These are phyloP conservation scores for Cytospora piceicola DNA, from an alignment of 2,329 filamentous ascomycete species.

Conservation along the genomic window DNA sequence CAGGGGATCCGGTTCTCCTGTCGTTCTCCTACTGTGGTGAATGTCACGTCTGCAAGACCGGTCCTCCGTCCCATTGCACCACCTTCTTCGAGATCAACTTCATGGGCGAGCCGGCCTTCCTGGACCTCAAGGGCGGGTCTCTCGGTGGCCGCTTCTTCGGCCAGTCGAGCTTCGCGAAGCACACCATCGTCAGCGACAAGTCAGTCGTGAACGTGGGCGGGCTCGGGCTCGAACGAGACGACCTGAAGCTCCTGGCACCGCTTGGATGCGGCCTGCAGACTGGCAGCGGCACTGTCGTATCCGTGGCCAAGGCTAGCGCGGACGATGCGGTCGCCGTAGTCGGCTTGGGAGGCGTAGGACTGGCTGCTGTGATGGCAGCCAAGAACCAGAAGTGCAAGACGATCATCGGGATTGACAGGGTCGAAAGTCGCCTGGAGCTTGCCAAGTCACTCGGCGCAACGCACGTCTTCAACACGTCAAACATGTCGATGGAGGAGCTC, in stretches of 20 bases:
- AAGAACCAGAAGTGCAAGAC: conserved; percentile 26
- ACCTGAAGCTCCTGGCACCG: conserved; percentile 37
- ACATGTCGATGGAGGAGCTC: conserved; percentile 45
- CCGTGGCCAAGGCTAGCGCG: conserved; percentile 35
- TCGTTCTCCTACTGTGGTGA: conserved; percentile 51
- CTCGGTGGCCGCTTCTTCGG: conserved; percentile 42
- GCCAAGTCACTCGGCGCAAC: conserved; percentile 46
- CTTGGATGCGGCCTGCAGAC: conserved; percentile 41
- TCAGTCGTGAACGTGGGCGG: conserved; percentile 38
- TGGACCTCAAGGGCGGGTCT: conserved; percentile 41
- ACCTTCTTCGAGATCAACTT: conserved; percentile 56
- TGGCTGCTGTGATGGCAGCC: conserved; percentile 32
- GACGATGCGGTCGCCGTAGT: conserved; percentile 35
- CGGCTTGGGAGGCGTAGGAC: conserved; percentile 38
- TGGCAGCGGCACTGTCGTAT: conserved; percentile 40
- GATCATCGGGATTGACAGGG: conserved; percentile 48
- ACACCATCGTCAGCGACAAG: conserved; percentile 38
- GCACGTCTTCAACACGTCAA: conserved; percentile 38
- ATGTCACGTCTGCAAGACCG: conserved; percentile 53
- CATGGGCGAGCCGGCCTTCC: conserved; percentile 52
- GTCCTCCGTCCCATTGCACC: conserved; percentile 52
- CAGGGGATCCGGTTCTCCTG: conserved; percentile 51
- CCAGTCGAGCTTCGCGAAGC: conserved; percentile 40
- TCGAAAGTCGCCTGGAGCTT: conserved; percentile 46
- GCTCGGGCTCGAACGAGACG: conserved; percentile 22